Conservation (phyloP, 768 basidiomycete genomes). For the Artomyces pyxidatus region DNA sequence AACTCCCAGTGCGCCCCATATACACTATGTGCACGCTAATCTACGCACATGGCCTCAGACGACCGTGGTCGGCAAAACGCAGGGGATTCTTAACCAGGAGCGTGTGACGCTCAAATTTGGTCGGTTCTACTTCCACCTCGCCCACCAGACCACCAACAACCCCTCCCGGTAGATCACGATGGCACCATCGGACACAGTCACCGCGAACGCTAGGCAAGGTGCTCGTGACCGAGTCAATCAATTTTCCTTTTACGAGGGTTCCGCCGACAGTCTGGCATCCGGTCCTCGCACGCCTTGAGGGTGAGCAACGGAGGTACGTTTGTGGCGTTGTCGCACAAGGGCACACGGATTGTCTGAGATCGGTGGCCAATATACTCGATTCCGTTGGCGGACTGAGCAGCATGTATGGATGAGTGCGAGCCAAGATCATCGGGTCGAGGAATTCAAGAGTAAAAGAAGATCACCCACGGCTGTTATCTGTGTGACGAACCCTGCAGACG, state of each 20-base stretch:
- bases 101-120: too few relatives aligned
- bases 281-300: neutral
- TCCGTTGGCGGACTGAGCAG: neutral
- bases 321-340: neutral
- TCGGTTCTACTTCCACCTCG: too few relatives aligned
- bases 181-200: too few relatives aligned
- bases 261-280: neutral
- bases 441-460: conserved; percentile 6
- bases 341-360: neutral
- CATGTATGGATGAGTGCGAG: neutral
- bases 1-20: too few relatives aligned
- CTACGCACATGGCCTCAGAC: too few relatives aligned
- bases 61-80: too few relatives aligned
- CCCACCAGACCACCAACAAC: too few relatives aligned
- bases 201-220: neutral
- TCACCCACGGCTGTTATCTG: conserved; percentile 5
- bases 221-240: too few relatives aligned
- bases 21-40: too few relatives aligned
- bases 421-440: conserved; percentile 10
- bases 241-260: neutral
- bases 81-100: too few relatives aligned
- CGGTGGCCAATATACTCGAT: neutral
- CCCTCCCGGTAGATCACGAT: too few relatives aligned
- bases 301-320: neutral
- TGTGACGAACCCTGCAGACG: conserved; percentile 2